A percentile compares a stretch with the other conserved stretches of the same genome.
These are phyloP conservation scores for Barnettozyma vustinii DNA, from an alignment of 805 yeast species.

Conservation along the genomic window DNA sequence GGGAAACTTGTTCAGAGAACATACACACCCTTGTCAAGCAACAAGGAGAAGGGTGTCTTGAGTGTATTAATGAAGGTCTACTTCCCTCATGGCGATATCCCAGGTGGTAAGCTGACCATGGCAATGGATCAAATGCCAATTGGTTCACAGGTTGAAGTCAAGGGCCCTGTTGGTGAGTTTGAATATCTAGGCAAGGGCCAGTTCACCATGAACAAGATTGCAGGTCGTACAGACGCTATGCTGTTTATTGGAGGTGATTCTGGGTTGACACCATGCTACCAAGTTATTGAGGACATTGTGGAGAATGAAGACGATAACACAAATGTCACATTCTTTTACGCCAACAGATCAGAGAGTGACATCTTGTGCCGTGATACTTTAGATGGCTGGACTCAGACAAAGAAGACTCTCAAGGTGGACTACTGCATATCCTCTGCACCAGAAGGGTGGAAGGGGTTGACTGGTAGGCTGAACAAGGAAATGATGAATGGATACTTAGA, in stretches of 20 bases:
- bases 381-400: slow-evolving; percentile 52
- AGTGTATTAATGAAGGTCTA: slow-evolving; percentile 30
- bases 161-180: slow-evolving; percentile 74
- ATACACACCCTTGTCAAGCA: slow-evolving; percentile 29
- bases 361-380: slow-evolving; percentile 62
- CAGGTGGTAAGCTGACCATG: slow-evolving; percentile 31
- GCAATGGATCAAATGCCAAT: slow-evolving; percentile 22
- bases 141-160: slow-evolving; percentile 60
- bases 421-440: slow-evolving; percentile 52
- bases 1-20: slow-evolving; percentile 29
- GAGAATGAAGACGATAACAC: slow-evolving; percentile 61
- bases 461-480: slow-evolving; percentile 52
- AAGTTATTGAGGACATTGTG: slow-evolving; percentile 61
- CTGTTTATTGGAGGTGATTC: slow-evolving; percentile 74
- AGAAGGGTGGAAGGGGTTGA: slow-evolving; percentile 45
- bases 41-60: slow-evolving; percentile 24
- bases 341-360: slow-evolving; percentile 68
- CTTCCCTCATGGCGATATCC: slow-evolving; percentile 25
- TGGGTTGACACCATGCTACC: slow-evolving; percentile 83
- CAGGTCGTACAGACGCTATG: slow-evolving; percentile 23
- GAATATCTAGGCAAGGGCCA: slow-evolving; percentile 41
- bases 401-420: slow-evolving; percentile 54
- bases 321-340: slow-evolving; percentile 53
- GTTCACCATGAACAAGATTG: slow-evolving; percentile 46
- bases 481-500: slow-evolving; percentile 49